These are phyloP conservation scores for Phytophthora quininea DNA, from an alignment of 352 stramenopile genomes.

Conservation along the genomic window DNA sequence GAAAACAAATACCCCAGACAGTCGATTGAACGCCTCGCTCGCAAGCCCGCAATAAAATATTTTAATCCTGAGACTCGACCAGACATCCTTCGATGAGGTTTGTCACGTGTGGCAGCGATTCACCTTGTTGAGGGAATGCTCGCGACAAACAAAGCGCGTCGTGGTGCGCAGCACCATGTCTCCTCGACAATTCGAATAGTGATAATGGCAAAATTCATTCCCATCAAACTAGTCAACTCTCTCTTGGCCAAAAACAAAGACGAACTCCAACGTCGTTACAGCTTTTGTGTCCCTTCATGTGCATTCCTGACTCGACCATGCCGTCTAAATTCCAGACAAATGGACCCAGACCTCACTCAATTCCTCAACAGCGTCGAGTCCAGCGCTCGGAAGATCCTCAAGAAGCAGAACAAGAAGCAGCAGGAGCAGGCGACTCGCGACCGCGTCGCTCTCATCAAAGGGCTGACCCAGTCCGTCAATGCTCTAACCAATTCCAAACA, in stretches of 20 bases:
- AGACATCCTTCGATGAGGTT: too few species aligned
- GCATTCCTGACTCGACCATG: constrained; percentile 14
- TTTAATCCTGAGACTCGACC: too few species aligned
- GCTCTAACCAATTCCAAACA: constrained; percentile 19
- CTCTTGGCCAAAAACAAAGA: too few species aligned
- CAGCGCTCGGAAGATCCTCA: constrained; percentile 79
- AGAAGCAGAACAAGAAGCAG: constrained; percentile 82
- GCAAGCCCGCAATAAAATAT: too few species aligned
- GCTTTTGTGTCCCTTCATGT: constrained; percentile 29
- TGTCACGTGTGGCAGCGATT: too few species aligned
- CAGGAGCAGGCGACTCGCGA: constrained; percentile 60
- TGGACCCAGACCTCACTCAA: constrained; percentile 75
- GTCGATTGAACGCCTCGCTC: too few species aligned
- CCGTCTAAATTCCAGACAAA: constrained; percentile 6
- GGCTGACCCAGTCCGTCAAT: constrained; percentile 10
- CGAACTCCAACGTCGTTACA: background rate
- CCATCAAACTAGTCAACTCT: too few species aligned
- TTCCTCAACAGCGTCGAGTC: constrained; percentile 83
- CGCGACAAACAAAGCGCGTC: too few species aligned
- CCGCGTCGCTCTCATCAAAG: constrained; percentile 46
- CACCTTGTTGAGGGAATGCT: too few species aligned
- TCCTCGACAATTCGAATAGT: too few species aligned
- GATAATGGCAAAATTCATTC: background rate
- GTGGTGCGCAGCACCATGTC: too few species aligned
- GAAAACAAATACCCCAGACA: too few species aligned